Percentiles rank a stretch among this genome's conserved stretches.
Evolutionary conservation across 1,284 basidiomycete species (phyloP).

Genomic region (Xerocomus minutiporus): DNA sequence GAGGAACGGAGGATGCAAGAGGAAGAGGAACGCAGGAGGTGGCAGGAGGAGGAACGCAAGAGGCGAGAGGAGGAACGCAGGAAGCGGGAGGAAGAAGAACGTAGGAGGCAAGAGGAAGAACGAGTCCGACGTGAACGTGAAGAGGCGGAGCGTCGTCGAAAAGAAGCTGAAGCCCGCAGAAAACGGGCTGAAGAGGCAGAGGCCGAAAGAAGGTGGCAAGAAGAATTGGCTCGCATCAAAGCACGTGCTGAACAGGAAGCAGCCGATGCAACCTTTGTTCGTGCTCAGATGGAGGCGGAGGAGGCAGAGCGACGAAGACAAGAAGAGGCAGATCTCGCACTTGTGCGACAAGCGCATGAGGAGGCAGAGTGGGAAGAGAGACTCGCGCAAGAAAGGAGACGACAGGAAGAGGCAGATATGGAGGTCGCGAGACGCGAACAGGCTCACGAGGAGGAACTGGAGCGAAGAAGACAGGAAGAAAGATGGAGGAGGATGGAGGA

Average conservation of each 20-base stretch:
- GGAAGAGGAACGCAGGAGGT: conserved; percentile 7
- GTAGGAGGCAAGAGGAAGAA: conserved; percentile 20
- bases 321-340: conserved; percentile 31
- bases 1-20: conserved; percentile 3
- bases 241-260: conserved; percentile 32
- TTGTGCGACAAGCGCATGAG: conserved; percentile 29
- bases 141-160: conserved; percentile 21
- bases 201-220: conserved; percentile 32
- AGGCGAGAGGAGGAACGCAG: conserved; percentile 6
- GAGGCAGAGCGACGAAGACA: conserved; percentile 29
- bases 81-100: conserved; percentile 9
- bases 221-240: conserved; percentile 29
- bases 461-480: conserved; percentile 35
- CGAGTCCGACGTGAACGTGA: conserved; percentile 12
- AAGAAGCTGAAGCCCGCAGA: conserved; percentile 10
- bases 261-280: conserved; percentile 33
- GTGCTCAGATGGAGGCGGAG: conserved; percentile 33
- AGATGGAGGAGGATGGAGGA: conserved; percentile 23
- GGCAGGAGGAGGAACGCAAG: conserved; percentile 3
- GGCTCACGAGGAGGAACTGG: conserved; percentile 36
- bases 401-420: conserved; percentile 31
- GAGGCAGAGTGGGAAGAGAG: conserved; percentile 28
- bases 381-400: conserved; percentile 19
- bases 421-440: conserved; percentile 35
- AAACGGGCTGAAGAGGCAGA: conserved; percentile 22